Conservation (phyloP, 306 rosid species). For the Luffa aegyptiaca region DNA sequence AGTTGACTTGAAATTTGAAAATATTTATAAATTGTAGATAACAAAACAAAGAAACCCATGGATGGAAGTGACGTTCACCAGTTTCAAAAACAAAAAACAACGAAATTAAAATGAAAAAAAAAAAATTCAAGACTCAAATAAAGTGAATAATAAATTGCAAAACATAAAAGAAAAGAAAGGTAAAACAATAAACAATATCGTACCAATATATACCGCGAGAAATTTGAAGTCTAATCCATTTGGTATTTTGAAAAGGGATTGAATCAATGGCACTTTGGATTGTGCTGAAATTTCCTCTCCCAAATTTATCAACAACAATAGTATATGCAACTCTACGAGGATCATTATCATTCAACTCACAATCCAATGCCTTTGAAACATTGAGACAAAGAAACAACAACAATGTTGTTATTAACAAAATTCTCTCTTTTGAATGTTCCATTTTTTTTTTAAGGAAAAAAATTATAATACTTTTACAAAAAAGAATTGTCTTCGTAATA, state of each 20-base stretch:
- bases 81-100: too few relatives aligned
- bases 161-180: not conserved
- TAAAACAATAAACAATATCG: not conserved
- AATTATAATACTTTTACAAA: not conserved
- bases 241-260: not conserved
- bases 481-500: not conserved
- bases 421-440: not conserved
- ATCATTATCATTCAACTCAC: not conserved
- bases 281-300: slow-evolving; percentile 11
- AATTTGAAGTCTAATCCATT: slow-evolving; percentile 32
- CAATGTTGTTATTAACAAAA: not conserved
- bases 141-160: not conserved
- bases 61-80: too few relatives aligned
- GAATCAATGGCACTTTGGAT: slow-evolving; percentile 42
- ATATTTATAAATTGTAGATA: too few relatives aligned
- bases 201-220: slow-evolving; percentile 14
- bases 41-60: too few relatives aligned
- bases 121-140: too few relatives aligned
- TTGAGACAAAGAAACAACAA: not conserved
- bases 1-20: too few relatives aligned
- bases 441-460: not conserved
- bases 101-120: too few relatives aligned
- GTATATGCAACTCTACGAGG: slow-evolving; percentile 2
- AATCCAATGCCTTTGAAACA: slow-evolving; percentile 4
- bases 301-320: slow-evolving; percentile 17